A percentile compares a stretch with the other conserved stretches of the same genome.
phyloP scores from a whole-genome alignment of 192 early-diverging fungal species.

The Mortierella claussenii region DNA sequence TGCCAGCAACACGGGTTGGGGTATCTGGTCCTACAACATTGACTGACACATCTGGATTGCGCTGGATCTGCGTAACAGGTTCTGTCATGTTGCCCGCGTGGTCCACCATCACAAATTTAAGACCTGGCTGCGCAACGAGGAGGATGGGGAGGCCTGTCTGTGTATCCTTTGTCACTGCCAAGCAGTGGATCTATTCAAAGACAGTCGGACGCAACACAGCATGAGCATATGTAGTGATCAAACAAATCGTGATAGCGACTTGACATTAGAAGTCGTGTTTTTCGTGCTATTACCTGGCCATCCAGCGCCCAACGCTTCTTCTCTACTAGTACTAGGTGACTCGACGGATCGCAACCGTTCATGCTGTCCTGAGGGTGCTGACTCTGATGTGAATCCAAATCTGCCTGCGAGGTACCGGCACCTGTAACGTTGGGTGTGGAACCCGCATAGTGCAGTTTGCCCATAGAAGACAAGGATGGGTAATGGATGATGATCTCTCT shows the following conservation, averaged over 20 bases:
- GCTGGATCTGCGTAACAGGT: slow-evolving; percentile 35
- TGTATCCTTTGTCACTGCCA: slow-evolving; percentile 56
- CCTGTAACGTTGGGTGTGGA: not conserved
- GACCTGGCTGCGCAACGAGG: slow-evolving; percentile 65
- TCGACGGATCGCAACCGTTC: slow-evolving; percentile 1
- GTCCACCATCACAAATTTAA: slow-evolving; percentile 48
- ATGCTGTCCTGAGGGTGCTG: slow-evolving; percentile 8
- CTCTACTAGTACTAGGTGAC: slow-evolving; percentile 33
- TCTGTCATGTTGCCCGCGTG: slow-evolving; percentile 37
- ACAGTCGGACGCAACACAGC: not conserved
- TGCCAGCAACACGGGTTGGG: slow-evolving; percentile 4
- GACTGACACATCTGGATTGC: not conserved
- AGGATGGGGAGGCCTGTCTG: slow-evolving; percentile 55
- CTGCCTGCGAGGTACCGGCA: no score
- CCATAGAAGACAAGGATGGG: slow-evolving; percentile 21
- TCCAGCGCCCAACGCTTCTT: slow-evolving; percentile 66
- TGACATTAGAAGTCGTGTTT: not conserved
- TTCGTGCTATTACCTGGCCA: slow-evolving; percentile 55
- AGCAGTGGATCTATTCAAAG: slow-evolving; percentile 61
- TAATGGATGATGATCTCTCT: slow-evolving; percentile 35
- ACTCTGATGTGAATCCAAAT: not conserved
- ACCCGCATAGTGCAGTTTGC: slow-evolving; percentile 8
- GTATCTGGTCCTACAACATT: slow-evolving; percentile 26
- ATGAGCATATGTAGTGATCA: not conserved
- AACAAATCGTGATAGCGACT: no score